Evolutionary conservation across 2,329 filamentous ascomycete species (phyloP).

Genomic region (Coleophoma cylindrospora): DNA sequence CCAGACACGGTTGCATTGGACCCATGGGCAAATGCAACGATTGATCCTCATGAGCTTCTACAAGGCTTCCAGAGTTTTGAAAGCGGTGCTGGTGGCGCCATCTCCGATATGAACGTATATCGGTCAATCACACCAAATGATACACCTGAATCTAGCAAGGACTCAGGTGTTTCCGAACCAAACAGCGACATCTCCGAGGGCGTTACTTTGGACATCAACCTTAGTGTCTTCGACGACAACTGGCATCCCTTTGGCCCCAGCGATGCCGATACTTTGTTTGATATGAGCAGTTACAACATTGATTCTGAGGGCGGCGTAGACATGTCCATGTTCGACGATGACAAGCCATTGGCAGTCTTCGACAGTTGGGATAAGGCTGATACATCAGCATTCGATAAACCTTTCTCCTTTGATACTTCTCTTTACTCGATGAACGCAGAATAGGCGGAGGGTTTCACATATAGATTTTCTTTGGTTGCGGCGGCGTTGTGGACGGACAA

Average conservation of each 20-base stretch:
- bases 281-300: slow-evolving; percentile 32
- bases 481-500: slow-evolving; percentile 5
- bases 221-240: slow-evolving; percentile 28
- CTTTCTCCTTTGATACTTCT: slow-evolving; percentile 45
- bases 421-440: slow-evolving; percentile 35
- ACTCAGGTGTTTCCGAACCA: slow-evolving; percentile 49
- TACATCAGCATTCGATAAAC: slow-evolving; percentile 42
- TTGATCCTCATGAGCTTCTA: slow-evolving; percentile 49
- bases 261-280: slow-evolving; percentile 38
- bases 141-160: slow-evolving; percentile 60
- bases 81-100: slow-evolving; percentile 37
- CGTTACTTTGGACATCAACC: slow-evolving; percentile 45
- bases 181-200: slow-evolving; percentile 58
- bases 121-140: slow-evolving; percentile 55
- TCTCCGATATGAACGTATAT: slow-evolving; percentile 49
- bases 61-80: slow-evolving; percentile 35
- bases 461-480: slow-evolving; percentile 8
- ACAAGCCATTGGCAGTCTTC: slow-evolving; percentile 19
- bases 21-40: slow-evolving; percentile 38
- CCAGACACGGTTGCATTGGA: slow-evolving; percentile 13
- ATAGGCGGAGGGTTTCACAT: slow-evolving; percentile 12
- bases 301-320: slow-evolving; percentile 25
- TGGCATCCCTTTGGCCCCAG: slow-evolving; percentile 39
- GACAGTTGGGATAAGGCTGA: slow-evolving; percentile 43
- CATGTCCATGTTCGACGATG: slow-evolving; percentile 21